Base-by-base conservation (phyloP, 2,329 filamentous ascomycete genomes). In the Stagonosporopsis rhizophila region DNA sequence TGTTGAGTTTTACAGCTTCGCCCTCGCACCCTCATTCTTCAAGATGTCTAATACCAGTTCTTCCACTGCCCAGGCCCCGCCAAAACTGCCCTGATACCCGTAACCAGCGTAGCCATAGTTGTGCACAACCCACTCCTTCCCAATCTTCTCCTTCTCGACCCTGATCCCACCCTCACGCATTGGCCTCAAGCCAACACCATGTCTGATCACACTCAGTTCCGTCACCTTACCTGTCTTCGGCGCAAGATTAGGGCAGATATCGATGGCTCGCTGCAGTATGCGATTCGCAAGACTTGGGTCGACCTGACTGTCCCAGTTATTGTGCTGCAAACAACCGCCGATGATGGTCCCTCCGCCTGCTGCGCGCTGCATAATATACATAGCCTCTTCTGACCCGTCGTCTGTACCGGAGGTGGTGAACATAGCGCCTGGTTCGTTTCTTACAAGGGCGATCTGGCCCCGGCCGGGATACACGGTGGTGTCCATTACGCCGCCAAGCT, bases 361-460 rank as follows among this genome's bases (percentile, higher is more conserved):
- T 1, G 92, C 90, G 25, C 93, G 84, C 68, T 87, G 87, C 92
- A 97, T 96, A 44, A 90, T 82, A 73, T 97, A 97, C 55, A 85
- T 80, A 4, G 88, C 79, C 75, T 96, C 92, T 30, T 89, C 87
- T 0, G 81, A 79, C 2, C 85, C 88, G 67, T 95, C 90, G 45
- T 92, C 89, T 0, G 87, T 89, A 38, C 90, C 89, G 11, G 89
- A 92, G 14, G 84, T 82, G 6, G 83, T 83, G 44, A 85, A 75
- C 90, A 96, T 94, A 30, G 84, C 79, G 11, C 85, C 84, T 0
- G 87, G 84, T 70, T 90, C 87, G 76, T 96, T 96, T 55, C 92
- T 82, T 20, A 96, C 91, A 0, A 96, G 74, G 0, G 96, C 90
- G 15, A 91, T 86, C 77, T 98, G 94, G 4, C 92, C 94, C 3